Conservation (phyloP, 345 rosid genomes). For the Odontarrhena argentea region DNA sequence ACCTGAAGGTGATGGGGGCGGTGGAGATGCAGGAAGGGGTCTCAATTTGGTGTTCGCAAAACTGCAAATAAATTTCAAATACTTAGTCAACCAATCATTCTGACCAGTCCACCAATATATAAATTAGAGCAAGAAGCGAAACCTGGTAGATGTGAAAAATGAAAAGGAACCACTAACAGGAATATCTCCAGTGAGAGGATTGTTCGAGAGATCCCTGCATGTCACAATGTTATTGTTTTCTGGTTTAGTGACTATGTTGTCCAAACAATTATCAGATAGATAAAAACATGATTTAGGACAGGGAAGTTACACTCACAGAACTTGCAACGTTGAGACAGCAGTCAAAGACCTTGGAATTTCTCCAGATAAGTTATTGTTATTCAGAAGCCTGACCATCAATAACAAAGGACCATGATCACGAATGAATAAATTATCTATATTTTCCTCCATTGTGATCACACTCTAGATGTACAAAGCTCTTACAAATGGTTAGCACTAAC, state of each 20-base stretch:
- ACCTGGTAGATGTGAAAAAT: conserved; percentile 77
- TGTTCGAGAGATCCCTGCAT: conserved; percentile 86
- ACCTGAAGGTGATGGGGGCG: conserved; percentile 52
- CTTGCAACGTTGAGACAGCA: conserved; percentile 53
- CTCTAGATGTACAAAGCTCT: conserved; percentile 8
- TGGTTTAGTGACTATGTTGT: neutral
- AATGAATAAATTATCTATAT: neutral
- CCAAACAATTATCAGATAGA: neutral
- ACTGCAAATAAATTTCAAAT: conserved; percentile 51
- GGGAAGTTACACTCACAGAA: conserved; percentile 59
- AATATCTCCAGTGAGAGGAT: conserved; percentile 59
- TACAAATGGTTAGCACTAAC: neutral
- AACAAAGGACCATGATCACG: neutral
- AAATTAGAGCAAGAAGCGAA: conserved; percentile 25
- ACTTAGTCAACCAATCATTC: conserved; percentile 35
- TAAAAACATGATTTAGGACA: conserved; percentile 8
- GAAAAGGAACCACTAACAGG: conserved; percentile 88
- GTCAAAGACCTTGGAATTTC: conserved; percentile 63
- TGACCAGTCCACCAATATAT: conserved; percentile 13
- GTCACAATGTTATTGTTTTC: conserved; percentile 25
- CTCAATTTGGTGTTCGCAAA: conserved; percentile 49
- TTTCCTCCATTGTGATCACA: conserved; percentile 5
- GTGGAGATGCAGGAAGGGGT: conserved; percentile 42
- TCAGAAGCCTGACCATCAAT: conserved; percentile 64
- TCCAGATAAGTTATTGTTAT: conserved; percentile 66